Base-by-base conservation (phyloP, 495 filamentous ascomycete species). In the Penicillium simplicissimum region DNA sequence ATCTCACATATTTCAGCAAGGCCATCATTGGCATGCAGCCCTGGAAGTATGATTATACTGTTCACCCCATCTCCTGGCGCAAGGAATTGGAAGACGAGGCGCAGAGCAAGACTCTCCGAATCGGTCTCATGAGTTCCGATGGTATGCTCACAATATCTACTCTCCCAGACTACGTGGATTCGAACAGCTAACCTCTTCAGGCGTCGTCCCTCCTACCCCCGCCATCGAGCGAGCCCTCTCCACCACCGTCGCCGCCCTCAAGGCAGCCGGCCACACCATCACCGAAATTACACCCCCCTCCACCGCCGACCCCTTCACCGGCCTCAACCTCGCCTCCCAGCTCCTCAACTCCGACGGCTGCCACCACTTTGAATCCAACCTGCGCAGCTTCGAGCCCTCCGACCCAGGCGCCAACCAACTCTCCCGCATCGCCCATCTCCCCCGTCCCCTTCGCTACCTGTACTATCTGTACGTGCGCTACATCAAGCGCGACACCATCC, bases 381-480 rank as follows among this genome's bases (percentile, higher is more conserved):
- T 91, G 64, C 84, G 88, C 61, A 81, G 79, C 31, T 90, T 90
- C 45, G 95, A 98, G 76, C 87, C 85, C 72, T 85, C 89, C 63
- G 95, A 98, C 69, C 72, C 84, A 0, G 95, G 93, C 23, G 93
- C 91, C 15, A 78, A 76, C 36, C 87, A 92, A 71, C 84, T 98
- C 74, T 75, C 80, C 51, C 82, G 81, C 60, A 84, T 93, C 56
- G 91, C 92, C 69, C 76, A 79, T n/a, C 82, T 96, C 13, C 87
- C 92, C 25, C 74, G 86, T 19, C 87, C 87, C 3, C 61, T 96
- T 55, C 92, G 93, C 69, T 95, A 87, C 66, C 59, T 97, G n/a
- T 92, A 96, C 77, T 96, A 91, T 70, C 80, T 90, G 3, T 98
- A 88, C 82, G 89, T 96, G 7, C 90, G 89, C 60, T 96, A 96